Percentiles rank a stretch among this genome's conserved stretches.
Conservation (phyloP, 2,329 filamentous ascomycete species). For the Fusarium tjaetaba region DNA sequence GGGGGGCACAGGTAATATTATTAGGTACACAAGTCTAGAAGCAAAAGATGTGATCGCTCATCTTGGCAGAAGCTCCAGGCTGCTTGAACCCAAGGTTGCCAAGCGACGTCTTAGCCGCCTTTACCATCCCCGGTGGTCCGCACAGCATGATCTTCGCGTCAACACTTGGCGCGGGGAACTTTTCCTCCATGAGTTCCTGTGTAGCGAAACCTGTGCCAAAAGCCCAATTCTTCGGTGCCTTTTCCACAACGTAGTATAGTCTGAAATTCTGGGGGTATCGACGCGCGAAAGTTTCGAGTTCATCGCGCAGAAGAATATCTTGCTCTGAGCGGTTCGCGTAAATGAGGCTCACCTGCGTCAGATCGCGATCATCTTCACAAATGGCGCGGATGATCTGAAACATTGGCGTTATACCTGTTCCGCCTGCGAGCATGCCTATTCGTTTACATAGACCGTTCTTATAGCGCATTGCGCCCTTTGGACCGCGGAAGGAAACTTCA, state of each 20-base stretch:
- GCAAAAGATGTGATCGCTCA: constrained; percentile 64
- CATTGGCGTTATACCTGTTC: constrained; percentile 50
- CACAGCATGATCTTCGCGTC: constrained; percentile 67
- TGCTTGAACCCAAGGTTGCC: constrained; percentile 60
- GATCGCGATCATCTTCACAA: constrained; percentile 68
- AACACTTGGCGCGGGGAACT: constrained; percentile 55
- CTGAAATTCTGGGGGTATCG: constrained; percentile 64
- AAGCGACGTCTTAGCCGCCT: constrained; percentile 63
- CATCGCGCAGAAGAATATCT: constrained; percentile 67
- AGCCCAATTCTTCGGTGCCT: constrained; percentile 57
- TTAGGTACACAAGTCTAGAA: constrained; percentile 50
- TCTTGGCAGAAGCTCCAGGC: constrained; percentile 60
- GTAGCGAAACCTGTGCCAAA: constrained; percentile 62
- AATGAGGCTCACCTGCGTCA: constrained; percentile 65
- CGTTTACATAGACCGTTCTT: constrained; percentile 52
- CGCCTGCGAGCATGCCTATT: constrained; percentile 66
- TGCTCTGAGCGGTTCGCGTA: constrained; percentile 68
- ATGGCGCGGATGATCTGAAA: constrained; percentile 70
- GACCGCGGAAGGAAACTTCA: constrained; percentile 62
- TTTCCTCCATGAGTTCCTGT: constrained; percentile 58
- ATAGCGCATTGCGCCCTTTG: constrained; percentile 67
- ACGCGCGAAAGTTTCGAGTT: constrained; percentile 64
- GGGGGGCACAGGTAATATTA: neutral
- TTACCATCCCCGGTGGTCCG: constrained; percentile 69
- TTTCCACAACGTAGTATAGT: constrained; percentile 65